Base-by-base conservation (phyloP, 768 basidiomycete genomes). In the Xerocomus brunneocitrinus region DNA sequence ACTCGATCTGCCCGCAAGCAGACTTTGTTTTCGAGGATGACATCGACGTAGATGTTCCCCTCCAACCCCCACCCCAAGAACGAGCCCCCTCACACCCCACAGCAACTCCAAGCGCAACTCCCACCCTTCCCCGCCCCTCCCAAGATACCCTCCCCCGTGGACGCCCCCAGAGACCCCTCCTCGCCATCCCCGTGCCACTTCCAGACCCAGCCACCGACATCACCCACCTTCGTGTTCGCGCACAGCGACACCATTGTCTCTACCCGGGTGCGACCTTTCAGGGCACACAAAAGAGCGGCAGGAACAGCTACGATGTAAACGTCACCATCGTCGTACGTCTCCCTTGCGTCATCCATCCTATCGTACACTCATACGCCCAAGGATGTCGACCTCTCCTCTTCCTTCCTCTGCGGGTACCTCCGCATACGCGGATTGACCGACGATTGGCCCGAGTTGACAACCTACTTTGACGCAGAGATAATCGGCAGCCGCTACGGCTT, bases 401-500 rank as follows among this genome's bases (percentile, higher is more conserved):
- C 94, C 0, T 87, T 84, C 56, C 76, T 98, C 14, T 92, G 87
- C 61, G 95, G 95, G 22, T 95, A 95, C 68, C 84, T 98, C 38
- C 85, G 89, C 54, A 98, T 98, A 67, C 86, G 87, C 16, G 91
- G 92, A 28, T 74, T 98, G 47, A 98, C 95, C 38, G 85, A 95
- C 60, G 89, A 95, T 63, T 94, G 91, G 82, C 95, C 95, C 14
- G 90, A 95, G 68, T 80, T 98, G 39, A 97, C 94, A 5, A 98
- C 95, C 3, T 97, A 93, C 65, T 98, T 98, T 70, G 91, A 94
- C 64, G 95, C 94, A 45, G 92, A 98, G 69, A 92, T 98, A 57
- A 95, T 98, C 58, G 94, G 94, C 16, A 83, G 79, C 55, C 83
- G 89, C 22, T 85, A 93, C 67, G 95, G 95, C 9, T 98, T 98